phyloP scores from a whole-genome alignment of 176 grass and related monocot genomes.

The Rhynchospora breviuscula region DNA sequence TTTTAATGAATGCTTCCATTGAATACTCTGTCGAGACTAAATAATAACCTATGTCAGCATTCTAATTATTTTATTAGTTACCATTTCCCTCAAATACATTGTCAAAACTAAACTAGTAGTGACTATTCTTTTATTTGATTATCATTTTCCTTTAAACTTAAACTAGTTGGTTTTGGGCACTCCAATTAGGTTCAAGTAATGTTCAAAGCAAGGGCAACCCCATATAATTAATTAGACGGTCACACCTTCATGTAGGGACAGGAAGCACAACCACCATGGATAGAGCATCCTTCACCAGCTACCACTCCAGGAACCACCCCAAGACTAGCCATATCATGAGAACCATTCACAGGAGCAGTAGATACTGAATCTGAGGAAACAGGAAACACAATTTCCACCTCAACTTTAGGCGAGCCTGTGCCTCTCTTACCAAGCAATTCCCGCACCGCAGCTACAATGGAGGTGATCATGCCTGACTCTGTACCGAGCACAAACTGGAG shows the following conservation, averaged over 20 bases:
- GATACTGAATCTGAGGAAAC: constrained; percentile 90
- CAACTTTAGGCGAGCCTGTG: constrained; percentile 46
- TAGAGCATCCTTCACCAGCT: constrained; percentile 89
- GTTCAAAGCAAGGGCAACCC: background rate
- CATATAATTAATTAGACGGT: background rate
- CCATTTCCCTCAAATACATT: background rate
- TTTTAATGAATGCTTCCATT: background rate
- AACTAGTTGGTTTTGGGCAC: background rate
- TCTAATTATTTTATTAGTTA: background rate
- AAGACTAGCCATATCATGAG: constrained; percentile 42
- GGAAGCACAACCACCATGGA: constrained; percentile 89
- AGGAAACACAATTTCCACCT: constrained; percentile 95
- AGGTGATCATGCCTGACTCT: constrained; percentile 97
- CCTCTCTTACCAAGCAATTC: constrained; percentile 45
- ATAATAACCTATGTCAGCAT: background rate
- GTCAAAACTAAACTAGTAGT: constrained; percentile 4
- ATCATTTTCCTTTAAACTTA: too few species aligned
- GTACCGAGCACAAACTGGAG: constrained; percentile 94
- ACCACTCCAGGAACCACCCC: constrained; percentile 74
- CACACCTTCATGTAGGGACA: constrained; percentile 99
- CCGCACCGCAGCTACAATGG: constrained; percentile 68
- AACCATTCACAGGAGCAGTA: constrained; percentile 38
- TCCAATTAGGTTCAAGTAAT: background rate
- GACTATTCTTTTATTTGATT: too few species aligned
- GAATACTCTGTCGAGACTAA: background rate